Conservation (phyloP, 192 early-diverging fungal species). For the Coemansia javaensis region DNA sequence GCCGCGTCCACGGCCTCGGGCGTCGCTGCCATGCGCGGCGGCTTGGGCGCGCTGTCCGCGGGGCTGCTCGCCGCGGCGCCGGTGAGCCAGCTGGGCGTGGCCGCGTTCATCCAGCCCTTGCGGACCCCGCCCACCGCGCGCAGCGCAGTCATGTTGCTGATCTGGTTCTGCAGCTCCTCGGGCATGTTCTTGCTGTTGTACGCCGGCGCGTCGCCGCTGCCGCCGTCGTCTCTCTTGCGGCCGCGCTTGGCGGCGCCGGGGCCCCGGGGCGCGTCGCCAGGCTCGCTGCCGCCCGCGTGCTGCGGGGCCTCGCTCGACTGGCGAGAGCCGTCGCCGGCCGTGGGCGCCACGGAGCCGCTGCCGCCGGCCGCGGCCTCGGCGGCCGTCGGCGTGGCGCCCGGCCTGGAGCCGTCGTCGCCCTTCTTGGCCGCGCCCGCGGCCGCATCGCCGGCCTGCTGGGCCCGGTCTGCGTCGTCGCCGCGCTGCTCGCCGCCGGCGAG, state of each 20-base stretch:
- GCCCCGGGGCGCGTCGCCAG: constrained; percentile 24
- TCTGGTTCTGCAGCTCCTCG: constrained; percentile 51
- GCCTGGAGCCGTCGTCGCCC: constrained; percentile 1
- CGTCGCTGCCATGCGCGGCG: background rate
- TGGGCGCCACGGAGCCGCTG: background rate
- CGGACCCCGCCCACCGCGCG: constrained; percentile 53
- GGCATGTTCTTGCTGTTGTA: constrained; percentile 50
- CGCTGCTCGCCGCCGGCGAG: constrained; percentile 46
- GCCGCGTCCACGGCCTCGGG: constrained; percentile 1
- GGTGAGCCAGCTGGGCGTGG: constrained; percentile 19
- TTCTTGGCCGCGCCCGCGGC: background rate
- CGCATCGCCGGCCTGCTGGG: constrained; percentile 15
- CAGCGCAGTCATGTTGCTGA: constrained; percentile 58
- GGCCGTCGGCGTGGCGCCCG: too few species aligned
- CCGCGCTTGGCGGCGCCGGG: constrained; percentile 19
- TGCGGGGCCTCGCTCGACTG: background rate
- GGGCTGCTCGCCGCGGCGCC: constrained; percentile 1
- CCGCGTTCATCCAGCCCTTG: constrained; percentile 56
- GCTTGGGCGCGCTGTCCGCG: background rate
- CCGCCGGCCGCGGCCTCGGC: too few species aligned
- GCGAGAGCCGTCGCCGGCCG: constrained; percentile 3
- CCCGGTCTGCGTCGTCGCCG: constrained; percentile 18
- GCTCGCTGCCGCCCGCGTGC: constrained; percentile 15
- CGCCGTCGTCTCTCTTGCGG: constrained; percentile 47
- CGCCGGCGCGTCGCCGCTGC: constrained; percentile 26